Evolutionary conservation across 1,139 yeast species (phyloP), one percentile per base, ranked within the genome.

Genomic region (Petasospora rhodanensis): DNA sequence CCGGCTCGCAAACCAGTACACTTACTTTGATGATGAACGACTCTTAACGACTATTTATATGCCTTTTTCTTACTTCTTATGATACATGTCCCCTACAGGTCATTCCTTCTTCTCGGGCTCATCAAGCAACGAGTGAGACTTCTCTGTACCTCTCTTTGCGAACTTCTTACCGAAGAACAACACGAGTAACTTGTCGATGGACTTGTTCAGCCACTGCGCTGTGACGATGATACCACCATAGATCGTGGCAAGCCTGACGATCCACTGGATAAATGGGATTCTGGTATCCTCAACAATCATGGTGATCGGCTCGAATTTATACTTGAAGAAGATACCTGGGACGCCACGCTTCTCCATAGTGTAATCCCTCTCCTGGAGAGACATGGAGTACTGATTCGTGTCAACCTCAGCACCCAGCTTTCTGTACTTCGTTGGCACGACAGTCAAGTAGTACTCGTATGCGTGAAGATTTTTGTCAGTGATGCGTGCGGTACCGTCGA

Each of bases 271-370:
- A 54, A 91, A 89, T 2, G 93, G 73, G 31, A 89, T 64, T 41
- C 97, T 68, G 35, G 64, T 66, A 54, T 89, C 97, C 18, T 68
- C 66, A 22, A 87, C 70, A 4, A 73, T 61, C 47, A 91, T 68
- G 34, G 79, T 73, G 26, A 91, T 74, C 4, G 97, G 93, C 51
- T 91, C 97, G 55, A 91, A 86, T 46, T 85, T 89, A 56, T 89
- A 91, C 36, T 73, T 73, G 64, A 91, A 75, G 52, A 70, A 83
- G 22, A 91, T 78, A 0, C 97, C 97, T 3, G 96, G 95, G 3
- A 69, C 54, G 8, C 66, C 69, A 24, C 49, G 51, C 6, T 46
- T 43, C 14, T 52, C 48, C 18, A 32, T 26, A 4, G 43, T 32
- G 23, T 36, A 45, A 1, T 33, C 56, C 28, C 49, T 49, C 24